A percentile compares a stretch with the other conserved stretches of the same genome.
Conservation (phyloP, 208 protist species). For the Trichomonas tenax region DNA sequence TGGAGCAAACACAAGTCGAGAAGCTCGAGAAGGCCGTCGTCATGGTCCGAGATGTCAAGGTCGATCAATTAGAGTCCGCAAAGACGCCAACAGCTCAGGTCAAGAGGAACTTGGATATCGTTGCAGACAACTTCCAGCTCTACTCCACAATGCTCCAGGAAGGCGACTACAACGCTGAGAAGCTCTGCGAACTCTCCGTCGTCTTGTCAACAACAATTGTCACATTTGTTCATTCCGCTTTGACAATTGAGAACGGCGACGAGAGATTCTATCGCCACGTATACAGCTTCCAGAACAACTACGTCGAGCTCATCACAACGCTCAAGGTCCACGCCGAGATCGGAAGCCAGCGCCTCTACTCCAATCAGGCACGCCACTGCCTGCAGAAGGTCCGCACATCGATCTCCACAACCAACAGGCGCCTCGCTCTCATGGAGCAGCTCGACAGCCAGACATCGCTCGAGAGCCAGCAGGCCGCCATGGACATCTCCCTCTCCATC, state of each 20-base stretch:
- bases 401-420: not conserved
- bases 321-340: not conserved
- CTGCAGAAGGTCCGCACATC: not conserved
- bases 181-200: not conserved
- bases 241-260: not conserved
- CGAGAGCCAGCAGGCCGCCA: not conserved
- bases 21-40: not conserved
- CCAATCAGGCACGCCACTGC: not conserved
- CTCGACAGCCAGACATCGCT: not conserved
- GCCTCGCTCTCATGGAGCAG: not conserved
- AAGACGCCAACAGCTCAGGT: not conserved
- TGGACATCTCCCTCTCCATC: not conserved
- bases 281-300: not conserved
- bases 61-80: not conserved
- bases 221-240: not conserved
- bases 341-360: not conserved
- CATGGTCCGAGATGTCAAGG: not conserved
- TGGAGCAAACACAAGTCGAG: not conserved
- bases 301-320: not conserved
- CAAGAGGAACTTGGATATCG: not conserved
- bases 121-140: not conserved
- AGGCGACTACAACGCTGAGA: not conserved
- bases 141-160: not conserved
- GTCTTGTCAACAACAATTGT: not conserved
- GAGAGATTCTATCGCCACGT: not conserved